Base-by-base conservation (phyloP, 1,284 basidiomycete genomes). In the Volvariella volvacea region DNA sequence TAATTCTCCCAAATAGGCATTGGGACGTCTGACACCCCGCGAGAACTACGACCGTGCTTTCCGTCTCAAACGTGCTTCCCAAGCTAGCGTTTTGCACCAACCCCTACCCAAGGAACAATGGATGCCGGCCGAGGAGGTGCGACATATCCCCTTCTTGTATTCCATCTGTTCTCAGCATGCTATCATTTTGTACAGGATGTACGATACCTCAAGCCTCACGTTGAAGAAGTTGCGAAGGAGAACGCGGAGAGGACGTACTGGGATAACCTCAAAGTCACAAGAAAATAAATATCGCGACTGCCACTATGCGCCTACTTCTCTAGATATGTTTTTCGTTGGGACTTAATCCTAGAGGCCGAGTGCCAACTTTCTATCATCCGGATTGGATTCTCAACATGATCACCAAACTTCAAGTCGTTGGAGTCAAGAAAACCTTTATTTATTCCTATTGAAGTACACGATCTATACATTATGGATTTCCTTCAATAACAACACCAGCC, bases 1-100 rank as follows among this genome's bases (percentile, higher is more conserved):
- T 44, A 8, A 40, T 36, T 1, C 19, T 22, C 22, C 30, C 45
- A 15, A 30, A 36, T 48, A 96, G 92, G 93, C 93, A 33, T 63
- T 99, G 55, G 65, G 61, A 39, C 93, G 95, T 63, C 71, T 99
- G 55, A 82, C 89, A 34, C 73, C 78, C 34, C 74, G 77, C 42
- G 85, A 97, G 70, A 61, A 72, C 22, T 98, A 95, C 67, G 94
- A 98, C 77, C 90, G 95, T 50, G 82, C 81, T 46, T 97, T 74
- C 80, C 90, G 96, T 54, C 73, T 96, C 64, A 89, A 92, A 61
- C 73, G 83, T 40, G 92, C 93, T 30, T 79, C 83, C 31, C 88
- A 93, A 53, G 77, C 81, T 50, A 87, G 84, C 49, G 74, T 94
- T 48, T 66, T 89, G 42, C 94, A 98, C 69, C 77, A 80, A 45